These are phyloP conservation scores for Strobilomyces confusus DNA, from an alignment of 768 basidiomycete genomes.

Conservation along the genomic window DNA sequence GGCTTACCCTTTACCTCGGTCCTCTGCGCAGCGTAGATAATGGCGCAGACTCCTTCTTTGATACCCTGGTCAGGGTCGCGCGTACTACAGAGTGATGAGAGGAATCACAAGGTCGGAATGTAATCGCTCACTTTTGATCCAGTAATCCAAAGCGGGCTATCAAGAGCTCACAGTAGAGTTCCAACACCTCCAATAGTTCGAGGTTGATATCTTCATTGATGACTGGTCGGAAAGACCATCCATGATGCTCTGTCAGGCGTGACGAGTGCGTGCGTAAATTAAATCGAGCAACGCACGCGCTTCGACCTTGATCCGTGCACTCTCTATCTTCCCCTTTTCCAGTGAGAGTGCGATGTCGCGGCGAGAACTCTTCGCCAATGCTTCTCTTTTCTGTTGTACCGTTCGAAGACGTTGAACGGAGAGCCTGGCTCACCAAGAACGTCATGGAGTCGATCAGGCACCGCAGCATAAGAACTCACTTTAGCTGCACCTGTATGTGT, in stretches of 20 bases:
- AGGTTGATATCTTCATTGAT: constrained; percentile 83
- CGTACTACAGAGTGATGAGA: constrained; percentile 39
- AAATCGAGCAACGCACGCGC: constrained; percentile 48
- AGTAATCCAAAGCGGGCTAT: constrained; percentile 89
- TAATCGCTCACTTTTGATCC: constrained; percentile 69
- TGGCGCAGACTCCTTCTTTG: constrained; percentile 78
- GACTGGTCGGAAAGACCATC: constrained; percentile 38
- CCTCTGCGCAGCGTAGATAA: constrained; percentile 89
- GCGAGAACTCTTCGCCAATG: constrained; percentile 68
- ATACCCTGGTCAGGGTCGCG: constrained; percentile 87
- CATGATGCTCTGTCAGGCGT: constrained; percentile 14
- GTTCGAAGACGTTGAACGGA: constrained; percentile 83
- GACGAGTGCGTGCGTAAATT: background rate
- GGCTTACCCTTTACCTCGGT: constrained; percentile 80
- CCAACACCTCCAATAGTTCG: constrained; percentile 87
- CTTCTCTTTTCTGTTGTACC: constrained; percentile 89
- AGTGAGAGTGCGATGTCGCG: constrained; percentile 79
- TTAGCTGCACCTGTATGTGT: constrained; percentile 44
- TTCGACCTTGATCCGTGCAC: constrained; percentile 82
- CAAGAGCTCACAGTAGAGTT: constrained; percentile 92
- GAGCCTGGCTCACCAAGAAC: constrained; percentile 44
- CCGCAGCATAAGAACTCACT: constrained; percentile 29
- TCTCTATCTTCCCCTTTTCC: constrained; percentile 79
- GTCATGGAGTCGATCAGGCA: background rate
- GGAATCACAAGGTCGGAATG: constrained; percentile 3